These are phyloP conservation scores for Gymnopilus dilepis DNA, from an alignment of 768 basidiomycete genomes.

Conservation along the genomic window DNA sequence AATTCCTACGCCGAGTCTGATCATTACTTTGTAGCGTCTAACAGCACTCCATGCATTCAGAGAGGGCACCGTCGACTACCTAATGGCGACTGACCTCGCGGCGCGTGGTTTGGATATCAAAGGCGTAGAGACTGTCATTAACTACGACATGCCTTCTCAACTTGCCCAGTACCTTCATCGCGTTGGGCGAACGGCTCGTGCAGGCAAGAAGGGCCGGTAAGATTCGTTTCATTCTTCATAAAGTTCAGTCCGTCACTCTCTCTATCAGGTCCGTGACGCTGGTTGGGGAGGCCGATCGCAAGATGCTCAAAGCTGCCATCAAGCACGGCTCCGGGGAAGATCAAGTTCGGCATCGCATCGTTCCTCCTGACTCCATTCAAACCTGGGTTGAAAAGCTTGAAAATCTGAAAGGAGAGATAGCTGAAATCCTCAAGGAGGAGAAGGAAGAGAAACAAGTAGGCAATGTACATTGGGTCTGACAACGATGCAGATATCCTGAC, in stretches of 20 bases:
- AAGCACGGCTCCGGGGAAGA: slow-evolving; percentile 83
- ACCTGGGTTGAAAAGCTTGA: slow-evolving; percentile 76
- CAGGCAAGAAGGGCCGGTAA: slow-evolving; percentile 89
- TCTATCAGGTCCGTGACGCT: slow-evolving; percentile 83
- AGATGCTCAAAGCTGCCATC: slow-evolving; percentile 94
- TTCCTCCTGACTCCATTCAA: slow-evolving; percentile 75
- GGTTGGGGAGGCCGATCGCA: slow-evolving; percentile 94
- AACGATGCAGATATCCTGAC: no score
- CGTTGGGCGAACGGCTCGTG: slow-evolving; percentile 96
- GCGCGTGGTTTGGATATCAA: slow-evolving; percentile 97
- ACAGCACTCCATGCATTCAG: slow-evolving; percentile 86
- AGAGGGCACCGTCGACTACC: slow-evolving; percentile 84
- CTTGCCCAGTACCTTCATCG: slow-evolving; percentile 95
- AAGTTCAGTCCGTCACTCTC: slow-evolving; percentile 6
- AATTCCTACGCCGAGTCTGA: no score
- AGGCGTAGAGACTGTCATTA: slow-evolving; percentile 96
- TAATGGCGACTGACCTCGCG: slow-evolving; percentile 96
- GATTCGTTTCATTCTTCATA: slow-evolving; percentile 29
- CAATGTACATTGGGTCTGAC: slow-evolving; percentile 6
- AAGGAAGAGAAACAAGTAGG: slow-evolving; percentile 90
- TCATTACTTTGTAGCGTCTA: slow-evolving; percentile 63
- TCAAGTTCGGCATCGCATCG: slow-evolving; percentile 85
- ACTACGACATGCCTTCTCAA: slow-evolving; percentile 97
- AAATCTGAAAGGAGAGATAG: slow-evolving; percentile 75
- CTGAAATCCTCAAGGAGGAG: slow-evolving; percentile 85